Conservation (phyloP, 2,329 filamentous ascomycete genomes). For the Lecanosticta acicola region DNA sequence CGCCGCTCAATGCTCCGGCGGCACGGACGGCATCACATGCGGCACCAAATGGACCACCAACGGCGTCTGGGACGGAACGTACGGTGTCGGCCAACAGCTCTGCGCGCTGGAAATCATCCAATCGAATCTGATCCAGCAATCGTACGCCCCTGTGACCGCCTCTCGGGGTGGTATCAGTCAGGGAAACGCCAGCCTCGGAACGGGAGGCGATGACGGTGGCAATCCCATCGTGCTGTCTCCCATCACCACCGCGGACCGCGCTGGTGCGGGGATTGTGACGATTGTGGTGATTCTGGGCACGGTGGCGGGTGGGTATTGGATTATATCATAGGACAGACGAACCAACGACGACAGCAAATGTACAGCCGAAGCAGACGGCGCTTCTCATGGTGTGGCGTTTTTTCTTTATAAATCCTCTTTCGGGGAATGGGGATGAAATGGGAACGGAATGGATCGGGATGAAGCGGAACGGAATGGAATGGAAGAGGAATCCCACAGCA, state of each 20-base stretch:
- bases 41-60: conserved; percentile 39
- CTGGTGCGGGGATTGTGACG: conserved; percentile 19
- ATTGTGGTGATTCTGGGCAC: conserved; percentile 8
- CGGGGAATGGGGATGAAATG: no score
- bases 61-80: conserved; percentile 38
- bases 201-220: conserved; percentile 1
- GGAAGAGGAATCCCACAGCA: no score
- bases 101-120: conserved; percentile 45
- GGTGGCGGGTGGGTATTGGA: conserved; percentile 3
- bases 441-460: no score
- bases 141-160: conserved; percentile 39
- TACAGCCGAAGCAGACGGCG: no score
- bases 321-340: conserved; percentile 1
- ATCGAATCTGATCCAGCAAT: conserved; percentile 34
- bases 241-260: conserved; percentile 19
- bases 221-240: conserved; percentile 13
- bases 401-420: no score
- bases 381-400: no score
- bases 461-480: no score
- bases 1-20: conserved; percentile 48
- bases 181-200: conserved; percentile 13
- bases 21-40: conserved; percentile 38
- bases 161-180: conserved; percentile 36
- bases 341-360: no score
- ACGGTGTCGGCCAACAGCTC: conserved; percentile 53